These are phyloP conservation scores for Pichia sp. DNA, from an alignment of 1,139 yeast species.

Conservation along the genomic window DNA sequence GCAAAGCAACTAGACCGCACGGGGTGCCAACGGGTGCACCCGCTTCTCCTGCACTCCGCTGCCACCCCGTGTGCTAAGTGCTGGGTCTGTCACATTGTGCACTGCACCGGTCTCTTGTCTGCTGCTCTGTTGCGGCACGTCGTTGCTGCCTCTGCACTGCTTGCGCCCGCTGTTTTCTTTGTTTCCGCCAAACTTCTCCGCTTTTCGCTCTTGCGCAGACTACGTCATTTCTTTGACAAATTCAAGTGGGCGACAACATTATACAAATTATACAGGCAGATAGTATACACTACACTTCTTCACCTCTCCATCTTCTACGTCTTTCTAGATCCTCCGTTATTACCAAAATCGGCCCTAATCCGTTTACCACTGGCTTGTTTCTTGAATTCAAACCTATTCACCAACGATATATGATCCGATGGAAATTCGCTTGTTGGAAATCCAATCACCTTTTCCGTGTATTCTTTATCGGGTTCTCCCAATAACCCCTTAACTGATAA, in stretches of 20 bases:
- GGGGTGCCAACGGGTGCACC: too few species aligned
- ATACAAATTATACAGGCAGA: background rate
- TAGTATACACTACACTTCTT: background rate
- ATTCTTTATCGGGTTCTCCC: constrained; percentile 77
- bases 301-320: constrained; percentile 26
- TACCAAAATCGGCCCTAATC: constrained; percentile 47
- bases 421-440: constrained; percentile 93
- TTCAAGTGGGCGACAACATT: background rate
- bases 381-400: constrained; percentile 69
- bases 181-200: background rate
- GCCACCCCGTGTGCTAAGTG: too few species aligned
- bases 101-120: too few species aligned
- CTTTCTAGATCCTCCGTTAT: constrained; percentile 37
- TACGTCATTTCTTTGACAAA: background rate
- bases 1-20: too few species aligned
- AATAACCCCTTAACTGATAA: constrained; percentile 79
- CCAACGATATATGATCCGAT: constrained; percentile 86
- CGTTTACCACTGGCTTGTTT: constrained; percentile 41
- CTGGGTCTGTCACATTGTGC: too few species aligned
- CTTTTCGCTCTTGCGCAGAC: background rate
- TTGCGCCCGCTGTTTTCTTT: too few species aligned
- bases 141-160: too few species aligned
- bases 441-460: constrained; percentile 73
- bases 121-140: too few species aligned
- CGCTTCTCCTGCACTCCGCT: too few species aligned